phyloP scores from a whole-genome alignment of 148 eudicot genomes.

The Nepenthes mirabilis region DNA sequence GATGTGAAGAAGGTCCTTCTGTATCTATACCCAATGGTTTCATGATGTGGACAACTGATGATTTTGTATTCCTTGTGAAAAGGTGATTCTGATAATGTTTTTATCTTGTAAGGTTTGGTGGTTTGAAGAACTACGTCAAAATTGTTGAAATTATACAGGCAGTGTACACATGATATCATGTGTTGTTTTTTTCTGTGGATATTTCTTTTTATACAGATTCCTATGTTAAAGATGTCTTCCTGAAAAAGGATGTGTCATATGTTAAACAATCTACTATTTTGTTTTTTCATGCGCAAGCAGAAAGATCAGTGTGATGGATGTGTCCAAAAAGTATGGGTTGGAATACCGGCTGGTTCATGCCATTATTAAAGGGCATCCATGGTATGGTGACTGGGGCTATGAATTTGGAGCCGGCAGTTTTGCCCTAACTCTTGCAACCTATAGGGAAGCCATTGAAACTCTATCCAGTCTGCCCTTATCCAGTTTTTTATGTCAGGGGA shows the following conservation, averaged over 20 bases:
- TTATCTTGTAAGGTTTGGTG: no score
- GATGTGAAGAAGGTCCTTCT: no score
- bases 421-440: conserved; percentile 51
- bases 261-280: no score
- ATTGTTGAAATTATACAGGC: no score
- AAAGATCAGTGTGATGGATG: conserved; percentile 89
- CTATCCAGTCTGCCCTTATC: conserved; percentile 51
- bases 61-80: no score
- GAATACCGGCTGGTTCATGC: conserved; percentile 80
- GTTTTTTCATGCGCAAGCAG: conserved; percentile 31
- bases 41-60: no score
- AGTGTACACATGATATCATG: no score
- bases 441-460: conserved; percentile 38
- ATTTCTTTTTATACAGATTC: not conserved
- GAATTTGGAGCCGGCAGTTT: conserved; percentile 84
- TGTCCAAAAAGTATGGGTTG: conserved; percentile 80
- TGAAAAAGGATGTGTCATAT: no score
- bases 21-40: no score
- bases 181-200: no score
- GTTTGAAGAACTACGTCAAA: no score
- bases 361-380: conserved; percentile 51
- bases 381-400: conserved; percentile 95
- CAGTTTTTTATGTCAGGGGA: conserved; percentile 42
- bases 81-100: no score
- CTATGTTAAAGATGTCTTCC: not conserved